Conservation (phyloP, 1,284 basidiomycete genomes). For the Malassezia arunalokei region DNA sequence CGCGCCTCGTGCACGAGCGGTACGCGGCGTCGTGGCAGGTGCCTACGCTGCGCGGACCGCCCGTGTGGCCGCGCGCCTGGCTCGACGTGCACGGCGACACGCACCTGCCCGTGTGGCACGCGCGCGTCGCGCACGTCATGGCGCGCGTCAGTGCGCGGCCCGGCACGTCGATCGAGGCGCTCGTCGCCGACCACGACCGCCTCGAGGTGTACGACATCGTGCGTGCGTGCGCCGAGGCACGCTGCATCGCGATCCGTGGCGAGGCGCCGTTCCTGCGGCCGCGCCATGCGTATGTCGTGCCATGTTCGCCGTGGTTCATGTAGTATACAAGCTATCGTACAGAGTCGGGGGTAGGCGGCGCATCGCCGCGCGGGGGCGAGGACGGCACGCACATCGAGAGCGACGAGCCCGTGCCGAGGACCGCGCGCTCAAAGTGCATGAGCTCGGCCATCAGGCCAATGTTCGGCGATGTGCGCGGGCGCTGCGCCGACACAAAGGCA, state of each 20-base stretch:
- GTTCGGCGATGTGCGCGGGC: conserved; percentile 88
- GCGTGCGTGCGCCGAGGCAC: not conserved
- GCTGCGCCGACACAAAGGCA: conserved; percentile 72
- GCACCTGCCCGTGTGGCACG: not conserved
- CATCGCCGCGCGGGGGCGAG: not conserved
- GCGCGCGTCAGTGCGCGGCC: not conserved
- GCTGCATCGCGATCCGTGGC: not conserved
- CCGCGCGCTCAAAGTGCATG: conserved; percentile 67
- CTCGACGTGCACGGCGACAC: conserved; percentile 3
- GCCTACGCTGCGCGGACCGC: not conserved
- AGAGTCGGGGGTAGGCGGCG: not conserved
- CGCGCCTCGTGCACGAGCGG: conserved; percentile 2
- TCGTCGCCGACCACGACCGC: conserved; percentile 4
- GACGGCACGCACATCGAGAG: not conserved
- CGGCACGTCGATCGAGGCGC: conserved; percentile 4
- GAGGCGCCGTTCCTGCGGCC: not conserved
- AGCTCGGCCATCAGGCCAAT: conserved; percentile 94
- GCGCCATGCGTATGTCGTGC: not conserved
- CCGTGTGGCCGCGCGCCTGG: conserved; percentile 6
- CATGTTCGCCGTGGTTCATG: not conserved
- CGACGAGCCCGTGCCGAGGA: not conserved
- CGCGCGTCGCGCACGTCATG: not conserved
- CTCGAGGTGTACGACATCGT: conserved; percentile 6
- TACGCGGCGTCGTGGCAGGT: conserved; percentile 6
- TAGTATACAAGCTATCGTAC: not conserved